These are phyloP conservation scores for Tylopilus intermedius DNA, from an alignment of 768 basidiomycete species.

Conservation along the genomic window DNA sequence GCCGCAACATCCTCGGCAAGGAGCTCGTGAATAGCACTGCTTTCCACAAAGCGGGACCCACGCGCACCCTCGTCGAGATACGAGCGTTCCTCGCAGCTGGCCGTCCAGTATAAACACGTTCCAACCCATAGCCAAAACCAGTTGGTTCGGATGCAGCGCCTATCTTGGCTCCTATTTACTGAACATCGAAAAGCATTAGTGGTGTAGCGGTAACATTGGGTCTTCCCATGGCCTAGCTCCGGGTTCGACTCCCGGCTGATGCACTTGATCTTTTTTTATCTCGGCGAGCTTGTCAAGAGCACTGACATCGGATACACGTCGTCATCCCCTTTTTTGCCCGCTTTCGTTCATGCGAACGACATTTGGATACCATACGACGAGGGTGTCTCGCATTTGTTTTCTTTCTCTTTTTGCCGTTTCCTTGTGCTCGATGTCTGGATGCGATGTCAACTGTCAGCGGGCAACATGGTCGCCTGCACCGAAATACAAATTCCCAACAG, in stretches of 20 bases:
- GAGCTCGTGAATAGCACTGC: not conserved
- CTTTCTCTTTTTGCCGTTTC: too few species aligned
- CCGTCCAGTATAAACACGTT: not conserved
- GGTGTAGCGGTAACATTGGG: conserved; percentile 87
- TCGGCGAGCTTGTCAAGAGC: too few species aligned
- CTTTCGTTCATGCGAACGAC: not conserved
- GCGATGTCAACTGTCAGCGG: too few species aligned
- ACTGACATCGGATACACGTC: not conserved
- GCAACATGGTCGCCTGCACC: too few species aligned
- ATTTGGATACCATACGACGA: not conserved
- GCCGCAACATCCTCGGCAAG: conserved; percentile 3
- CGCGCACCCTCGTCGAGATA: conserved; percentile 17
- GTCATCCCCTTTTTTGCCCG: not conserved
- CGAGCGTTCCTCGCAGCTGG: not conserved
- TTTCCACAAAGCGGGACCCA: conserved; percentile 17
- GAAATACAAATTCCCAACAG: not conserved
- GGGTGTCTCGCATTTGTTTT: not conserved
- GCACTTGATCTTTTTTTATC: conserved; percentile 24
- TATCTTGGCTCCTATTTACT: too few species aligned
- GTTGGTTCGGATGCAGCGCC: too few species aligned
- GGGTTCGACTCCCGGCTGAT: conserved; percentile 57
- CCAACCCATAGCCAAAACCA: too few species aligned
- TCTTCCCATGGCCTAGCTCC: conserved; percentile 73
- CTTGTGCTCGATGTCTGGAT: too few species aligned
- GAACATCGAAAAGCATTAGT: conserved; percentile 28